These are phyloP conservation scores for Fomitopsis schrenkii DNA, from an alignment of 1,284 basidiomycete genomes.

Conservation along the genomic window DNA sequence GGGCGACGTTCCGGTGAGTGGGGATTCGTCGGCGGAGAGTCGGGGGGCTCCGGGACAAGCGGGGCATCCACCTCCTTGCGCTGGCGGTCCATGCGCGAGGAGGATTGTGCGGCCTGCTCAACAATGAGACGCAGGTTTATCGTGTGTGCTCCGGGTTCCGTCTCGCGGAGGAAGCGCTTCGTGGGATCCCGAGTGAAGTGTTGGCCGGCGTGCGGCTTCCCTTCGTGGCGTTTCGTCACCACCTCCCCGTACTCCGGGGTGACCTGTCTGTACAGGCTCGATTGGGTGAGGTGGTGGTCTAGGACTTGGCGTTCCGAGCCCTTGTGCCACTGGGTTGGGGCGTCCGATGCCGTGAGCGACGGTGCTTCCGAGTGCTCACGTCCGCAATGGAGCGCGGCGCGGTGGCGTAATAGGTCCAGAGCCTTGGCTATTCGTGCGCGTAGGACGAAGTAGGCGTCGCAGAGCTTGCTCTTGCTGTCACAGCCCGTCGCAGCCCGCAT, in stretches of 20 bases:
- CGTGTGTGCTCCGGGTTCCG: not conserved
- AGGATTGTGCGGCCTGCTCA: too few relatives aligned
- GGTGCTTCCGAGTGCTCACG: not conserved
- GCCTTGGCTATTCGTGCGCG: not conserved
- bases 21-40: too few relatives aligned
- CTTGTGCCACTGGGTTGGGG: not conserved
- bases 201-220: not conserved
- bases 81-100: too few relatives aligned
- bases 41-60: too few relatives aligned
- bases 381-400: not conserved
- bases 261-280: not conserved
- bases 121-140: too few relatives aligned
- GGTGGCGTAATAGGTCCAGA: not conserved
- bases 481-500: not conserved
- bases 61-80: too few relatives aligned
- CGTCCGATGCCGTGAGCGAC: not conserved
- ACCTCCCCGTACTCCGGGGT: not conserved
- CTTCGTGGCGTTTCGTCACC: not conserved
- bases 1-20: too few relatives aligned
- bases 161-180: not conserved
- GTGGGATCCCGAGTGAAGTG: not conserved
- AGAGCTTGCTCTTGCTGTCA: not conserved
- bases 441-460: not conserved
- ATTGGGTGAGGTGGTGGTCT: not conserved
- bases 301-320: not conserved